These are phyloP conservation scores for Trichoderma asperellum DNA, from an alignment of 2,329 filamentous ascomycete species.

Conservation along the genomic window DNA sequence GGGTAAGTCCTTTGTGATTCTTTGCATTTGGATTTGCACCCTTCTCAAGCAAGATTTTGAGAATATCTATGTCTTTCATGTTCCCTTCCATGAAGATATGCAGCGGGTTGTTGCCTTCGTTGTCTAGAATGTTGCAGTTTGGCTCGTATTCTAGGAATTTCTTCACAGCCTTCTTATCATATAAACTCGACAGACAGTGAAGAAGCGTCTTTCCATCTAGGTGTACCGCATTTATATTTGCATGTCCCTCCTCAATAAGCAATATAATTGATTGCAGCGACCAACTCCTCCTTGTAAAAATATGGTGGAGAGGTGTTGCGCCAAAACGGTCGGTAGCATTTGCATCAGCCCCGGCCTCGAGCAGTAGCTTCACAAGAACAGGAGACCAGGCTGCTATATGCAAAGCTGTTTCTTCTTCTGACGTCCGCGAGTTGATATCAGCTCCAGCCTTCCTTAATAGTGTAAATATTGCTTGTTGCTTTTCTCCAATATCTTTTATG, in stretches of 20 bases:
- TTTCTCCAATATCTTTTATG: neutral
- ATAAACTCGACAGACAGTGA: neutral
- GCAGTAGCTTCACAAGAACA: conserved; percentile 28
- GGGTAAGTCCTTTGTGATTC: conserved; percentile 31
- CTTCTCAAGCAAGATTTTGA: conserved; percentile 27
- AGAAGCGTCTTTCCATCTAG: conserved; percentile 35
- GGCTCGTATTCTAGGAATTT: conserved; percentile 32
- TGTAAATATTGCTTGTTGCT: conserved; percentile 26
- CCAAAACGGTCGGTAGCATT: conserved; percentile 31
- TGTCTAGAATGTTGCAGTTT: conserved; percentile 32
- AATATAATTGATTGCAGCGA: conserved; percentile 30
- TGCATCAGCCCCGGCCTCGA: conserved; percentile 35
- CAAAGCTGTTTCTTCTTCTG: conserved; percentile 31
- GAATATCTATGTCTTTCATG: neutral
- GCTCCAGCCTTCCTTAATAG: conserved; percentile 35
- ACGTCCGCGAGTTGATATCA: conserved; percentile 32
- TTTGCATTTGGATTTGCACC: conserved; percentile 35
- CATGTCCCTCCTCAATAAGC: conserved; percentile 35
- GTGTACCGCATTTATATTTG: conserved; percentile 34
- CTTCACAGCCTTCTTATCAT: neutral
- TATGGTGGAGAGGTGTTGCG: conserved; percentile 31
- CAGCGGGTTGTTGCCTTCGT: conserved; percentile 32
- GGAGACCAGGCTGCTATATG: conserved; percentile 29
- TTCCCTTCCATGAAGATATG: conserved; percentile 28
- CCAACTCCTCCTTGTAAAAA: neutral